Percentiles rank a stretch among this genome's conserved stretches.
Evolutionary conservation across 2,329 filamentous ascomycete species (phyloP).

Genomic region (Thelonectria discophora): DNA sequence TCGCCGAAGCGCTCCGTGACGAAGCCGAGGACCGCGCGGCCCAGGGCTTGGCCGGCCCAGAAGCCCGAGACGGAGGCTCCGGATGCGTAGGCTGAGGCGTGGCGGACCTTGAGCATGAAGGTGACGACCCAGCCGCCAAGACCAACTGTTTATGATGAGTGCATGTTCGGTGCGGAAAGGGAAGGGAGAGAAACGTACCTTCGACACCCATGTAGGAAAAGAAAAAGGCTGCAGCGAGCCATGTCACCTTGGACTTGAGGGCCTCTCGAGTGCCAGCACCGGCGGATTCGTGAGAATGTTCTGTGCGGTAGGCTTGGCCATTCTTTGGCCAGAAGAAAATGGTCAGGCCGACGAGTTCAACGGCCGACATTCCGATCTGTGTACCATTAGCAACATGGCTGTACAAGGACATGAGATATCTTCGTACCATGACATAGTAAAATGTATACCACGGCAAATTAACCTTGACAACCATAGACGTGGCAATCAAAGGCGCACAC

Average conservation of each 20-base stretch:
- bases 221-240: conserved; percentile 74
- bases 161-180: rapidly evolving
- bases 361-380: conserved; percentile 55
- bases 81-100: conserved; percentile 71
- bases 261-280: conserved; percentile 50
- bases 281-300: conserved; percentile 42
- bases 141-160: conserved; percentile 54
- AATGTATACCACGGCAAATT: conserved; percentile 71
- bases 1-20: conserved; percentile 75
- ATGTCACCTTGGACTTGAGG: conserved; percentile 64
- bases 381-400: background rate
- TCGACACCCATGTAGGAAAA: conserved; percentile 79
- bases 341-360: conserved; percentile 64
- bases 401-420: background rate
- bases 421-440: conserved; percentile 75
- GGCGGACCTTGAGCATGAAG: conserved; percentile 78
- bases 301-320: conserved; percentile 60
- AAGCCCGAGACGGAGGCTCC: conserved; percentile 79
- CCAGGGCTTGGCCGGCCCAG: conserved; percentile 80
- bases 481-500: conserved; percentile 71
- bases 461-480: conserved; percentile 70
- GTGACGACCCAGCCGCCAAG: conserved; percentile 82
- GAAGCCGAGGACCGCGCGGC: conserved; percentile 73
- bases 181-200: conserved; percentile 43
- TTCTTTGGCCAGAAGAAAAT: conserved; percentile 69